Evolutionary conservation across 2,329 filamentous ascomycete species (phyloP).

Genomic region (Plectosphaerella sp.): DNA sequence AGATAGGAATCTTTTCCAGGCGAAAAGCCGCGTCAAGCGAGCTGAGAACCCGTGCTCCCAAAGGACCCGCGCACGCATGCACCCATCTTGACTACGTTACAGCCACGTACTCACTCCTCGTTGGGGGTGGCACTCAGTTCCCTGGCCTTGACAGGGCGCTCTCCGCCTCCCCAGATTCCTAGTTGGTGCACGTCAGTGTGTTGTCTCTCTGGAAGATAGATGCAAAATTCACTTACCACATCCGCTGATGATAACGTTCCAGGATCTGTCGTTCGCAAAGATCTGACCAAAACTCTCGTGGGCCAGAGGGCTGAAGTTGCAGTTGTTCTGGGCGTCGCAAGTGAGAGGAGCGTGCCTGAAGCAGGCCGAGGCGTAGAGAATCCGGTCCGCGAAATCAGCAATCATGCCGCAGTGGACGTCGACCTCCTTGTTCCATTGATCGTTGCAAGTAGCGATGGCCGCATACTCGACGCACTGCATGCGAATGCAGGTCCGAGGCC

Average conservation of each 20-base stretch:
- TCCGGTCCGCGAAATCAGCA: background rate
- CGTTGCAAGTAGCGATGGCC: background rate
- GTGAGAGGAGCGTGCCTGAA: background rate
- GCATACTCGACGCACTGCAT: background rate
- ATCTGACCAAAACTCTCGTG: background rate
- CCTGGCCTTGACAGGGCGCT: background rate
- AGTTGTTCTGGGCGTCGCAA: background rate
- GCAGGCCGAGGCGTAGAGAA: background rate
- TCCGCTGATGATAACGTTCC: background rate
- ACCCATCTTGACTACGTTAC: background rate
- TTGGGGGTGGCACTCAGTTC: background rate
- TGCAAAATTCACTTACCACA: background rate
- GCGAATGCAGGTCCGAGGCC: background rate
- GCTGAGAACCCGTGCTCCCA: background rate
- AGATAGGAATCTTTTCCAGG: background rate
- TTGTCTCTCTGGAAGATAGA: background rate
- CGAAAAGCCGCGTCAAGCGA: background rate
- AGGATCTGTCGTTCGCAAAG: background rate
- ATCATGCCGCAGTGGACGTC: background rate
- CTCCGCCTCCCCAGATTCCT: background rate
- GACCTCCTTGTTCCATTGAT: background rate
- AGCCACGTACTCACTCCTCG: background rate
- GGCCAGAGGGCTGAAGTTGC: background rate
- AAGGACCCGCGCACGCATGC: background rate
- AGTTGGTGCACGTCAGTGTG: background rate